Evolutionary conservation across 2,329 filamentous ascomycete species (phyloP), one percentile per base, ranked within the genome.

Genomic region (Davidsoniella eucalypti): DNA sequence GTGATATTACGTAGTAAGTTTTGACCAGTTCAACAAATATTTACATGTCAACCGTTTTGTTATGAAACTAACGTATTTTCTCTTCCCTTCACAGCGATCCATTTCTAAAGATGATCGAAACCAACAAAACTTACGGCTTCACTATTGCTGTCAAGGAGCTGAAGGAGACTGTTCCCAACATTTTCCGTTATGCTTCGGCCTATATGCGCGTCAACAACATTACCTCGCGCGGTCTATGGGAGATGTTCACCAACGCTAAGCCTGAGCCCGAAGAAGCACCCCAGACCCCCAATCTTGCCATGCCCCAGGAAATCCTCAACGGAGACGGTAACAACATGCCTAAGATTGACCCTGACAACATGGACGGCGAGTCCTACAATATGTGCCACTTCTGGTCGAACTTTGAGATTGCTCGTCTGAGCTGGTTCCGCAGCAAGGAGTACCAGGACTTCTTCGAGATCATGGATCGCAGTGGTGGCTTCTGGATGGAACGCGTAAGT

Each of bases 341-440:
- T 26, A 80, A 92, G 40, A 84, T 95, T 51, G 87, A 96, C 60
- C 80, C 83, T 0, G 88, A 96, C 61, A 77, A 81, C 40, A 98
- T 98, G 92, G 90, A 96, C 63, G 87, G 87, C 55, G 92, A 98
- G 65, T 85, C 81, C 59, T 98, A 98, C 73, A 98, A 98, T 69
- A 98, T 98, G 92, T 98, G 92, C 64, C 92, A 98, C 70, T 98
- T 95, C 71, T 98, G 92, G 92, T 94, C 87, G 65, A 98, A 98
- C 65, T 98, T 98, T 58, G 92, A 98, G 66, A 98, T 98, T 67
- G 92, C 92, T 12, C 80, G 81, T 53, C 75, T 98, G 54, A 83
- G 86, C 67, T 98, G 87, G 79, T 96, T 96, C 76, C 80, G 92
- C 58, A 95, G 88, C 70, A 90, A 94, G 67, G 84, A 87, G 61